Evolutionary conservation across 352 stramenopile species (phyloP), one percentile per base, ranked within the genome.

Genomic region (Pythium aristosporum): DNA sequence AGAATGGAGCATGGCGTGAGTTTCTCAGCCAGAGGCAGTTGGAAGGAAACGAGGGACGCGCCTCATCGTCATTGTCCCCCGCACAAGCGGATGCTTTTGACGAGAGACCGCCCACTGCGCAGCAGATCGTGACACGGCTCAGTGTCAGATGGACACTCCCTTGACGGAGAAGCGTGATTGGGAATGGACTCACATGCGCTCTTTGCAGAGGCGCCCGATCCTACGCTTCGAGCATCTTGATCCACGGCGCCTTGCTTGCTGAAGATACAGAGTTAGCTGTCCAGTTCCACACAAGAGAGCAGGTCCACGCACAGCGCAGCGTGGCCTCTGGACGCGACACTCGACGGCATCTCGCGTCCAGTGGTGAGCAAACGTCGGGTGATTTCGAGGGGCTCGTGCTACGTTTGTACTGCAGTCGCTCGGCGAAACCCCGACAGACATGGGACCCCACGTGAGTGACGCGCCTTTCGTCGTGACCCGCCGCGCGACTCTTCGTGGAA

Each of bases 401-500:
- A 7, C 39, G 39, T 20, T 44, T 54, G 3, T 5, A 9, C 18
- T 23, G 21, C 12, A 12, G 2, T 28, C 15, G 16, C n/a, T 48
- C 9, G 42, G 42, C n/a, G 7, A 7, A 5, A 12, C 42, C 12
- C 42, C 16, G 47, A 15, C 18, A 34, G 12, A 30, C 21, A 15
- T 36, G 32, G 44, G 3, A 36, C 53, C 37, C 20, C 53, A 23
- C 20, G 5, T 11, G 42, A 54, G 55, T 62, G 55, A 62, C 55
- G 42, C 30, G 12, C 18, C 23, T 1, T 7, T 15, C 36, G 49
- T 28, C 42, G 39, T 28, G 44, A 51, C 39, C 23, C 8, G 25
- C 39, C 25, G 18, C 23, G 55, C 55, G 55, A 62, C 55, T 62
- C 43, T 62, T 62, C 55, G 55, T 21, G 51, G 21, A 18, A 20